Percentiles rank a stretch among this genome's conserved stretches.
phyloP scores from a whole-genome alignment of 352 stramenopile species.

The Blastocystis sp. region DNA sequence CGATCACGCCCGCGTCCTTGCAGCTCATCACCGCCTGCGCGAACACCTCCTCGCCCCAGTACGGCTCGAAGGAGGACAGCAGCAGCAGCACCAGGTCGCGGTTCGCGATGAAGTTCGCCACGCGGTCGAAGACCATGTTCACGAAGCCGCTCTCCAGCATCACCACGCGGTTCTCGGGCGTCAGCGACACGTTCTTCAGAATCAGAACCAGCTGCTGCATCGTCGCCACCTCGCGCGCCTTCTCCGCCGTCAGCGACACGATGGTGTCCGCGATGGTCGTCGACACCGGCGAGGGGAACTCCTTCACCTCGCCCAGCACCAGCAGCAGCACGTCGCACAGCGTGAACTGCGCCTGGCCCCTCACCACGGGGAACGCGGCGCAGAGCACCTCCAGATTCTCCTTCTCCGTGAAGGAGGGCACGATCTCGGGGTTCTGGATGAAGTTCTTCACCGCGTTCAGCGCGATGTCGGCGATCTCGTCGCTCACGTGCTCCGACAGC shows the following conservation, averaged over 20 bases:
- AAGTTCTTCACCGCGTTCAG: slow-evolving; percentile 35
- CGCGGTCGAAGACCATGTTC: slow-evolving; percentile 37
- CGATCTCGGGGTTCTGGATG: slow-evolving; percentile 55
- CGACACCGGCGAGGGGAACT: slow-evolving; percentile 33
- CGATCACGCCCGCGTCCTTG: slow-evolving; percentile 13
- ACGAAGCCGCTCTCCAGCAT: slow-evolving; percentile 36
- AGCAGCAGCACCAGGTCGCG: slow-evolving; percentile 62
- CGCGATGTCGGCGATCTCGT: slow-evolving; percentile 49
- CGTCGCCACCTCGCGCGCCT: slow-evolving; percentile 11
- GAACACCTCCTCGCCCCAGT: slow-evolving; percentile 45
- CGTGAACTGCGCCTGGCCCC: slow-evolving; percentile 42
- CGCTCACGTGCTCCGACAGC: slow-evolving; percentile 22
- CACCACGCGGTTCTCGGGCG: slow-evolving; percentile 31
- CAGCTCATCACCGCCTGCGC: slow-evolving; percentile 4
- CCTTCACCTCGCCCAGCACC: slow-evolving; percentile 44
- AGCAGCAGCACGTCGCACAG: slow-evolving; percentile 58
- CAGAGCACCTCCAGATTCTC: slow-evolving; percentile 30
- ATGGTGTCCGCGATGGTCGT: slow-evolving; percentile 26
- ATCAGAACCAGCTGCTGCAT: slow-evolving; percentile 28
- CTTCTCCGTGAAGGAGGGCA: slow-evolving; percentile 62
- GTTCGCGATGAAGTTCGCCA: slow-evolving; percentile 37
- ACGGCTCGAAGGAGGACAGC: slow-evolving; percentile 20
- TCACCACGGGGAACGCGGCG: slow-evolving; percentile 8
- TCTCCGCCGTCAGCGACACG: slow-evolving; percentile 55
- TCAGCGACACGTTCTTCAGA: background rate